phyloP scores from a whole-genome alignment of 78 protist species.

The Polysphondylium violaceum region DNA sequence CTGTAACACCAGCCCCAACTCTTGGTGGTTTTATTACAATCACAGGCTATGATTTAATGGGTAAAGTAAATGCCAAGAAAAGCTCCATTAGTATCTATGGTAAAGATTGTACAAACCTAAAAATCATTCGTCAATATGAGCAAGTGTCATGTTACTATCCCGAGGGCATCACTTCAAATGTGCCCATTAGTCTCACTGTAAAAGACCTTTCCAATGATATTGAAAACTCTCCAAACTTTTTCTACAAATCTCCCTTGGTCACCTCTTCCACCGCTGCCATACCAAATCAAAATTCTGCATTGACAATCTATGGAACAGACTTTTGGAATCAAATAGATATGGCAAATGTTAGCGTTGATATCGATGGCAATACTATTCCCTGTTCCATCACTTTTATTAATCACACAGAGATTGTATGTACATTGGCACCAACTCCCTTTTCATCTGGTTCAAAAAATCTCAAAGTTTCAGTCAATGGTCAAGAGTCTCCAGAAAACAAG shows the following conservation, averaged over 20 bases:
- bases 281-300: background rate
- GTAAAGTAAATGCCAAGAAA: background rate
- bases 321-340: slow-evolving; percentile 40
- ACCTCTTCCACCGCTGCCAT: background rate
- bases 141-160: background rate
- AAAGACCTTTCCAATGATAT: background rate
- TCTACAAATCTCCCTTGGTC: slow-evolving; percentile 15
- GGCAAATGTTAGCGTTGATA: background rate
- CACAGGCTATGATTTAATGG: slow-evolving; percentile 6
- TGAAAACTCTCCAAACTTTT: background rate
- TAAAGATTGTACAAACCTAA: background rate
- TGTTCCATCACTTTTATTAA: slow-evolving; percentile 4
- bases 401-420: slow-evolving; percentile 4
- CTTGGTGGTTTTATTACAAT: slow-evolving; percentile 16
- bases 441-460: background rate
- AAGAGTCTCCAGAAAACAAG: background rate
- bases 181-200: background rate
- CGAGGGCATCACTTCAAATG: background rate
- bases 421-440: slow-evolving; percentile 8
- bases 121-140: background rate
- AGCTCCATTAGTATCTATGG: background rate
- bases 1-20: background rate
- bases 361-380: background rate
- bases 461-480: slow-evolving; percentile 10
- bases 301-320: slow-evolving; percentile 16